These are phyloP conservation scores for Candida ovalis DNA, from an alignment of 805 yeast genomes.

Conservation along the genomic window DNA sequence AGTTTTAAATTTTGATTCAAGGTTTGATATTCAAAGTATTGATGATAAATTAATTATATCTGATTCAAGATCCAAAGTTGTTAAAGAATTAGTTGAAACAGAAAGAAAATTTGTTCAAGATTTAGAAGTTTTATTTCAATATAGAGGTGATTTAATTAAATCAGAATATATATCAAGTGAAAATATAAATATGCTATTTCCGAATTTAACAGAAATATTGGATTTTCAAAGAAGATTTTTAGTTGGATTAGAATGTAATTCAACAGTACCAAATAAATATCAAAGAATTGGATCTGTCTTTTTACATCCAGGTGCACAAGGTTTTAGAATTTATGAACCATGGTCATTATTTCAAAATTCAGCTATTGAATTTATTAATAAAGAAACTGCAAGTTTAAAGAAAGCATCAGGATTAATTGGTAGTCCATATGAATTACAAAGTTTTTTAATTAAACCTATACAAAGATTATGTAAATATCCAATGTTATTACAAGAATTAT, in stretches of 20 bases:
- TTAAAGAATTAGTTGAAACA: slow-evolving; percentile 79
- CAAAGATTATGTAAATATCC: slow-evolving; percentile 97
- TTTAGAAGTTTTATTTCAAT: slow-evolving; percentile 66
- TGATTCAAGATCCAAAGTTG: slow-evolving; percentile 70
- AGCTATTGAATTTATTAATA: slow-evolving; percentile 75
- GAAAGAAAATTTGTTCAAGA: slow-evolving; percentile 94
- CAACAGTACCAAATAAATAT: slow-evolving; percentile 63
- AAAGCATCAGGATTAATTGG: slow-evolving; percentile 60
- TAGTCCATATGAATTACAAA: slow-evolving; percentile 85
- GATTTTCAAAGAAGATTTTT: slow-evolving; percentile 91
- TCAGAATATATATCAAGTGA: slow-evolving; percentile 73
- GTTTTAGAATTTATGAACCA: slow-evolving; percentile 86
- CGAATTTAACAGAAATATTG: slow-evolving; percentile 75
- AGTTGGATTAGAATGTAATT: slow-evolving; percentile 85
- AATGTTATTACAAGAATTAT: slow-evolving; percentile 66
- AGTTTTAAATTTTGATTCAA: slow-evolving; percentile 53
- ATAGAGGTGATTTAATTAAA: slow-evolving; percentile 62
- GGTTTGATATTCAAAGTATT: slow-evolving; percentile 20
- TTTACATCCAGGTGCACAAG: slow-evolving; percentile 71
- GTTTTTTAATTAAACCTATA: slow-evolving; percentile 87
- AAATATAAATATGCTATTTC: slow-evolving; percentile 76
- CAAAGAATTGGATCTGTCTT: slow-evolving; percentile 90
- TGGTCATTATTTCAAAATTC: slow-evolving; percentile 90
- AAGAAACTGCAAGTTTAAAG: slow-evolving; percentile 54
- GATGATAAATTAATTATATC: slow-evolving; percentile 31